Percentiles rank a stretch among this genome's conserved stretches.
phyloP scores from a whole-genome alignment of 768 basidiomycete genomes.

The Leccinum uliginosum region DNA sequence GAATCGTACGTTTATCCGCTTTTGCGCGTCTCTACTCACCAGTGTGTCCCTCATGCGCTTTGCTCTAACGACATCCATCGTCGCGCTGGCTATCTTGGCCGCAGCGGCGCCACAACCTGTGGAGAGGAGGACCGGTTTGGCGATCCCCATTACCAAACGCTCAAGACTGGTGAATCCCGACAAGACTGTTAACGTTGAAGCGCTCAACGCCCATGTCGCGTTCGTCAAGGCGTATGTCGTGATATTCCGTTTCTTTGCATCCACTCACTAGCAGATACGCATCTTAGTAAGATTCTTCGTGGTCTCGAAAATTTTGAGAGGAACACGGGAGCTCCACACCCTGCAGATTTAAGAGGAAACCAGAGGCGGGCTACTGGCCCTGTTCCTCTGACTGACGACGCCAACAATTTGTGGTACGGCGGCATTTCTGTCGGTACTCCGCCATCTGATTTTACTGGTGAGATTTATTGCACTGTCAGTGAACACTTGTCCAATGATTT shows the following conservation, averaged over 20 bases:
- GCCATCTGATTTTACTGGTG: neutral
- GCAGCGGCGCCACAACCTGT: constrained; percentile 4
- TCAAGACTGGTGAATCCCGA: constrained; percentile 2
- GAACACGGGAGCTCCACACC: constrained; percentile 1
- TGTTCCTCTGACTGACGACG: neutral
- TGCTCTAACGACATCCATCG: neutral
- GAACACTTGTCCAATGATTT: neutral
- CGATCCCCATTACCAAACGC: constrained; percentile 12
- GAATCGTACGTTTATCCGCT: neutral
- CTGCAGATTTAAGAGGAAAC: neutral
- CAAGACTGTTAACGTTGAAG: constrained; percentile 5
- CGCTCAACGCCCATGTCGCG: constrained; percentile 1
- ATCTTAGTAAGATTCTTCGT: constrained; percentile 1
- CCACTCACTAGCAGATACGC: neutral
- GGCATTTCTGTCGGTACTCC: constrained; percentile 6
- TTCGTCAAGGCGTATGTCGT: constrained; percentile 8
- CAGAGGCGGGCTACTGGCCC: neutral
- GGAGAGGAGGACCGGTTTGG: neutral
- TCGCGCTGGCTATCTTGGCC: constrained; percentile 3
- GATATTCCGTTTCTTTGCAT: neutral
- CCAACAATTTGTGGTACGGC: constrained; percentile 6
- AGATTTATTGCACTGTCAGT: neutral
- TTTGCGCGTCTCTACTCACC: neutral
- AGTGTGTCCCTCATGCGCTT: neutral
- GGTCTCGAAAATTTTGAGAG: constrained; percentile 1